Percentiles rank a stretch among this genome's conserved stretches.
phyloP scores from a whole-genome alignment of 1,284 basidiomycete genomes.

The Irpex sp. region DNA sequence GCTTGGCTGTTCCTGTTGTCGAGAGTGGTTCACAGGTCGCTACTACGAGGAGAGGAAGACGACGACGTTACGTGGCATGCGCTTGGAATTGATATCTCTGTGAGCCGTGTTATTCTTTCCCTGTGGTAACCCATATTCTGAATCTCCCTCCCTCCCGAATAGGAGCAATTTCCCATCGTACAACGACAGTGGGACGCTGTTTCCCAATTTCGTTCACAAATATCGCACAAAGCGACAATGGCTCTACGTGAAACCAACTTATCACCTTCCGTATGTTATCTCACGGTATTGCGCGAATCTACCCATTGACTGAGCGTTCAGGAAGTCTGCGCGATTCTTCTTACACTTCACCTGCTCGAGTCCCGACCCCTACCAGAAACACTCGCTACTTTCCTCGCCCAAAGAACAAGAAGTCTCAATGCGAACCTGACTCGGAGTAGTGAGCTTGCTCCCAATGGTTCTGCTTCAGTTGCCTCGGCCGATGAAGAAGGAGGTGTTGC shows the following conservation, averaged over 20 bases:
- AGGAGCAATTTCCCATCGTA: slow-evolving; percentile 80
- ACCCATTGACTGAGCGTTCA: slow-evolving; percentile 27
- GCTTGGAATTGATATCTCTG: slow-evolving; percentile 62
- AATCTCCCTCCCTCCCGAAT: not conserved
- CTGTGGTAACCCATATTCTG: not conserved
- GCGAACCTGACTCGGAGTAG: slow-evolving; percentile 33
- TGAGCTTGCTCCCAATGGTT: slow-evolving; percentile 33
- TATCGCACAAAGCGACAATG: slow-evolving; percentile 77
- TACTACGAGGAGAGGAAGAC: slow-evolving; percentile 55
- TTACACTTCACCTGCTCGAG: slow-evolving; percentile 83
- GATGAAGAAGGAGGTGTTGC: not conserved
- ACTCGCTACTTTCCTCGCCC: slow-evolving; percentile 63
- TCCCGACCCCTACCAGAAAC: slow-evolving; percentile 74
- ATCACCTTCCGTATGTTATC: slow-evolving; percentile 41
- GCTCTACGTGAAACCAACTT: slow-evolving; percentile 58
- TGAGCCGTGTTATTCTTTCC: slow-evolving; percentile 28
- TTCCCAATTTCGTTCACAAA: slow-evolving; percentile 79
- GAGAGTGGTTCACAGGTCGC: slow-evolving; percentile 71
- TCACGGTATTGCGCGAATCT: slow-evolving; percentile 7
- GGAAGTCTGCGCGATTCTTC: slow-evolving; percentile 71
- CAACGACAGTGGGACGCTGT: slow-evolving; percentile 89
- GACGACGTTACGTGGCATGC: slow-evolving; percentile 59
- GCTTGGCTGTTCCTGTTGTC: slow-evolving; percentile 87
- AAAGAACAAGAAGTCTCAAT: slow-evolving; percentile 67
- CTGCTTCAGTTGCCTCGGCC: slow-evolving; percentile 20